Evolutionary conservation across 176 grass and related monocot species (phyloP).

Genomic region (Melocanna baccifera): DNA sequence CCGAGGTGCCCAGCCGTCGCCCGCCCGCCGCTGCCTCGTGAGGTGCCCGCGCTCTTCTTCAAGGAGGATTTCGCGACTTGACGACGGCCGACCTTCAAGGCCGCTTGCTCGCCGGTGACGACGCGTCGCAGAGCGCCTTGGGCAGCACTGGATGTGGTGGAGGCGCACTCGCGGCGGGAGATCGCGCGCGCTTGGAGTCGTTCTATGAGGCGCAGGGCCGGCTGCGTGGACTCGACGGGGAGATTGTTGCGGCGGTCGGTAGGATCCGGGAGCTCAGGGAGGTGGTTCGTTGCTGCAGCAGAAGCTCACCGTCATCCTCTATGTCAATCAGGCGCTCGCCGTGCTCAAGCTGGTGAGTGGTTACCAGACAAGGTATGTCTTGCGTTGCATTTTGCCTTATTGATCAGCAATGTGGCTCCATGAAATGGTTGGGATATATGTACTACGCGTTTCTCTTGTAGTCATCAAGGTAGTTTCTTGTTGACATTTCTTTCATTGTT

Average conservation of each 20-base stretch:
- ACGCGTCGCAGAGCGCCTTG: slow-evolving; percentile 69
- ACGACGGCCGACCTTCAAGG: slow-evolving; percentile 83
- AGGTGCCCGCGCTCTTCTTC: slow-evolving; percentile 91
- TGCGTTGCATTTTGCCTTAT: slow-evolving; percentile 1
- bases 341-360: slow-evolving; percentile 78
- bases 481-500: not conserved
- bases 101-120: slow-evolving; percentile 75
- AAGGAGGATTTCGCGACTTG: slow-evolving; percentile 90
- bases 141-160: slow-evolving; percentile 83
- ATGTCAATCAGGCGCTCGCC: slow-evolving; percentile 74
- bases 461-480: not conserved
- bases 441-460: not conserved
- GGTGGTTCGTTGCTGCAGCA: slow-evolving; percentile 68
- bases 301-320: slow-evolving; percentile 94
- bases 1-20: slow-evolving; percentile 15
- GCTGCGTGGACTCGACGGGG: slow-evolving; percentile 66
- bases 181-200: slow-evolving; percentile 73
- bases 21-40: slow-evolving; percentile 74
- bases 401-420: slow-evolving; percentile 11
- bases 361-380: not conserved
- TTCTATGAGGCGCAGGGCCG: slow-evolving; percentile 88
- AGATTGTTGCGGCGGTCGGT: slow-evolving; percentile 74
- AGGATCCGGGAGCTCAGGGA: slow-evolving; percentile 81
- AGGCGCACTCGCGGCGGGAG: slow-evolving; percentile 87
- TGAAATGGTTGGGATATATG: not conserved